phyloP scores from a whole-genome alignment of 208 protist species.

The Vickermania ingenoplastis region DNA sequence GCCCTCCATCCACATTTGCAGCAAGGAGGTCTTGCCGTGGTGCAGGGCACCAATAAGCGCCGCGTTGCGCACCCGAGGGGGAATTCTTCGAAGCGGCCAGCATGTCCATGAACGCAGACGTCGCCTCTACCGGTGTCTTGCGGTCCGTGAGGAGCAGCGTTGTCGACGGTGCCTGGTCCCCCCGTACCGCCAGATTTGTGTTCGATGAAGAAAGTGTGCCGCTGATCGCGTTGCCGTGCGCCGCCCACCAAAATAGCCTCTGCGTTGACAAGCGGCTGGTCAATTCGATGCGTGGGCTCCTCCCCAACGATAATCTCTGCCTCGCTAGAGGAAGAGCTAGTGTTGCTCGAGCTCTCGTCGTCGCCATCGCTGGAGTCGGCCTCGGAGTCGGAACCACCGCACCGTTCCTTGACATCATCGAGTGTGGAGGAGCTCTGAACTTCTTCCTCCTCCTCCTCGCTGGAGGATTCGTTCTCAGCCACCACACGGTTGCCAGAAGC shows the following conservation, averaged over 20 bases:
- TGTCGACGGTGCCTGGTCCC: not conserved
- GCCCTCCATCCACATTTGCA: slow-evolving; percentile 62
- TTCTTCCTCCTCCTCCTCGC: slow-evolving; percentile 12
- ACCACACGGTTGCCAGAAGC: slow-evolving; percentile 38
- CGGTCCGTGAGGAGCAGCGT: slow-evolving; percentile 3
- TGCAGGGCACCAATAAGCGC: slow-evolving; percentile 92
- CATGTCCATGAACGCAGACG: slow-evolving; percentile 16
- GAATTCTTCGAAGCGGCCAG: slow-evolving; percentile 37
- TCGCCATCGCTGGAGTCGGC: not conserved
- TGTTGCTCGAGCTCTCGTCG: not conserved
- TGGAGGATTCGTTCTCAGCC: slow-evolving; percentile 1
- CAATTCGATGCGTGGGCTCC: slow-evolving; percentile 37
- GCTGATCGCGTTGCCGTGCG: not conserved
- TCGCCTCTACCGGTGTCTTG: not conserved
- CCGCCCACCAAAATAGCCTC: slow-evolving; percentile 1
- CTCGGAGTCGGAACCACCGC: too few relatives aligned
- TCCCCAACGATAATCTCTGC: slow-evolving; percentile 72
- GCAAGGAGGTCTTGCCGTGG: slow-evolving; percentile 96
- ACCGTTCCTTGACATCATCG: too few relatives aligned
- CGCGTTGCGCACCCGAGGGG: slow-evolving; percentile 88
- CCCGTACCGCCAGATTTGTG: not conserved
- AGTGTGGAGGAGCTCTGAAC: slow-evolving; percentile 14
- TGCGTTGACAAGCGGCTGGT: slow-evolving; percentile 54
- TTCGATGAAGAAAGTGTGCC: slow-evolving; percentile 1
- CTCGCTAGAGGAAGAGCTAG: not conserved